These are phyloP conservation scores for Candida ulmi DNA, from an alignment of 805 yeast species.

Conservation along the genomic window DNA sequence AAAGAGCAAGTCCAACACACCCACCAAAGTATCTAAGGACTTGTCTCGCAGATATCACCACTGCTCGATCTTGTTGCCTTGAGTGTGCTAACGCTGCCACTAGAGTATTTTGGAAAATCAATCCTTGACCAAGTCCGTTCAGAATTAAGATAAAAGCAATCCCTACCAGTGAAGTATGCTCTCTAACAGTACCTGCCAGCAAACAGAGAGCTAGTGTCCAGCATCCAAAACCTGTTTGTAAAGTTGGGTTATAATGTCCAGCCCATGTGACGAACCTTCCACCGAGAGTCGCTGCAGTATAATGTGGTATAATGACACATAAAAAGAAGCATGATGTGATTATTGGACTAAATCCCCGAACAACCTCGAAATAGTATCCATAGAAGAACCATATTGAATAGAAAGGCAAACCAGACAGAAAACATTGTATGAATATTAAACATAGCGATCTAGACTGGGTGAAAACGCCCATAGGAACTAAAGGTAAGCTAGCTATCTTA, in stretches of 20 bases:
- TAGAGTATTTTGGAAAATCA: not conserved
- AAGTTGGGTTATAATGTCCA: conserved; percentile 12
- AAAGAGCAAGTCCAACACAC: not conserved
- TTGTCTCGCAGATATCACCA: not conserved
- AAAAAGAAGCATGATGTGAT: conserved; percentile 15
- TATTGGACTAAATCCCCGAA: conserved; percentile 12
- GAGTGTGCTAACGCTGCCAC: not conserved
- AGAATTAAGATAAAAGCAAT: not conserved
- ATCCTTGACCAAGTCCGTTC: not conserved
- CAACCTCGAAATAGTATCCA: conserved; percentile 6
- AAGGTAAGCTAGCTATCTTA: conserved; percentile 43
- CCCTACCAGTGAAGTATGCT: conserved; percentile 23
- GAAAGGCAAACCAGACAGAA: conserved; percentile 39
- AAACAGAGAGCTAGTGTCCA: conserved; percentile 30
- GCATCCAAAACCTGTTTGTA: conserved; percentile 13
- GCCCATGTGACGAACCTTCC: conserved; percentile 12
- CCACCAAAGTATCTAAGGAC: not conserved
- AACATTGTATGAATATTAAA: conserved; percentile 31
- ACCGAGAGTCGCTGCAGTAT: conserved; percentile 7
- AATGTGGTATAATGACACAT: conserved; percentile 13
- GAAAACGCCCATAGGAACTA: conserved; percentile 46
- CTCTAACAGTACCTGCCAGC: conserved; percentile 25
- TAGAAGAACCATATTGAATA: conserved; percentile 28
- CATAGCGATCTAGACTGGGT: conserved; percentile 28
- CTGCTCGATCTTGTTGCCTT: not conserved